Conservation (phyloP, 73 alveolate genomes). For the Paramecium octaurelia region DNA sequence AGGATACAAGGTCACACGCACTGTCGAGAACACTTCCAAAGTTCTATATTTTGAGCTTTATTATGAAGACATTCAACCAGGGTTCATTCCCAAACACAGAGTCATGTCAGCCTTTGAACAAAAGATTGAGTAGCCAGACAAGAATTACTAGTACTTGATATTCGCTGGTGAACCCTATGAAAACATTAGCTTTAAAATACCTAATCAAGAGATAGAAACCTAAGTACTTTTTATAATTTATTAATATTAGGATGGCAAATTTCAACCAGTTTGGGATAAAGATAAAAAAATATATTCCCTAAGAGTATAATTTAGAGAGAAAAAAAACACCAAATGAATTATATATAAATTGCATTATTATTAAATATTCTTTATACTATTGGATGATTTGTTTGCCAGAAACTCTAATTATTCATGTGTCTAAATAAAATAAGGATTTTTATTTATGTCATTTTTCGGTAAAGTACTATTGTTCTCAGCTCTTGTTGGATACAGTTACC, state of each 20-base stretch:
- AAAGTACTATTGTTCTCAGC: not conserved
- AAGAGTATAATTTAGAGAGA: slow-evolving; percentile 35
- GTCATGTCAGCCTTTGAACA: slow-evolving; percentile 96
- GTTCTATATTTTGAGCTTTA: slow-evolving; percentile 96
- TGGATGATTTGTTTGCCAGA: not conserved
- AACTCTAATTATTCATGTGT: not conserved
- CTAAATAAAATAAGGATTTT: not conserved
- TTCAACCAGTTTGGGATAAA: slow-evolving; percentile 44
- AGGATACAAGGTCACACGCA: slow-evolving; percentile 97
- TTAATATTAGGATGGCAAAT: slow-evolving; percentile 22
- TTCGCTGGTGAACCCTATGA: slow-evolving; percentile 99
- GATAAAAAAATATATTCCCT: slow-evolving; percentile 52
- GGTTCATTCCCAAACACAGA: slow-evolving; percentile 90
- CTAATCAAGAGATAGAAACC: slow-evolving; percentile 52
- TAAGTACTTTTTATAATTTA: not conserved
- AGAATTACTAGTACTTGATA: slow-evolving; percentile 93
- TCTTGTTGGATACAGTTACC: not conserved
- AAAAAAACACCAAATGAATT: not conserved
- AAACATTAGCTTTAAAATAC: slow-evolving; percentile 71
- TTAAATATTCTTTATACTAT: not conserved
- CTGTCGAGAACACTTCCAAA: slow-evolving; percentile 93
- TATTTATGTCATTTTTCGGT: slow-evolving; percentile 5
- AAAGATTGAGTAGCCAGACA: slow-evolving; percentile 86
- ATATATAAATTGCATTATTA: not conserved
- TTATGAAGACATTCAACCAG: slow-evolving; percentile 85